Conservation (phyloP, 1,284 basidiomycete genomes). For the Melampsora larici-populina region DNA sequence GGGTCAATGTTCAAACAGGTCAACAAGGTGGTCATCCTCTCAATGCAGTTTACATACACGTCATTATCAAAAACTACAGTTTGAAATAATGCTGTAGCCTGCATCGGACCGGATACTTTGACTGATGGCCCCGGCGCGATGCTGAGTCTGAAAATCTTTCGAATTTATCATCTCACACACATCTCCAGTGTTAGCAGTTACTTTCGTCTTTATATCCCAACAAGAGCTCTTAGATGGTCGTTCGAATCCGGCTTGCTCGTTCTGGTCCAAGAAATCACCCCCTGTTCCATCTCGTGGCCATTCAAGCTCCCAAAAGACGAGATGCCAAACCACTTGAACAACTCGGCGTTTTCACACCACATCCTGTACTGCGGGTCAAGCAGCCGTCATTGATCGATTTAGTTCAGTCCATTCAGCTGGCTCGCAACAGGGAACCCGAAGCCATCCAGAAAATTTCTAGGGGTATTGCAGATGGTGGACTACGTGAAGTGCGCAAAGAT, state of each 20-base stretch:
- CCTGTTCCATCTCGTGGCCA: constrained; percentile 35
- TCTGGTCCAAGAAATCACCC: constrained; percentile 37
- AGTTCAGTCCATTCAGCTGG: constrained; percentile 19
- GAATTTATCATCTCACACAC: too few relatives aligned
- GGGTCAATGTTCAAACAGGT: too few relatives aligned
- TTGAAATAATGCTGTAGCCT: too few relatives aligned
- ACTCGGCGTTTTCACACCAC: constrained; percentile 25
- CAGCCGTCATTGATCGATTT: constrained; percentile 36
- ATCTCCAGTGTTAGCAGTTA: too few relatives aligned
- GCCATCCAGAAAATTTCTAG: constrained; percentile 14
- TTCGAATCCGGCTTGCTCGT: constrained; percentile 26
- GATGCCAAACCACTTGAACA: constrained; percentile 39
- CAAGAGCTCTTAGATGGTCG: constrained; percentile 11
- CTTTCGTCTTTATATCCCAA: neutral
- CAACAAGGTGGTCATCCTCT: too few relatives aligned
- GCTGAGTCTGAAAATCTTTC: too few relatives aligned
- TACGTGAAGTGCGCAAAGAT: constrained; percentile 20
- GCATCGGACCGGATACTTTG: too few relatives aligned
- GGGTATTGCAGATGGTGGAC: constrained; percentile 30
- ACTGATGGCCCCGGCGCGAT: too few relatives aligned
- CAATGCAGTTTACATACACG: too few relatives aligned
- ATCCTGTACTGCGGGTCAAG: constrained; percentile 34
- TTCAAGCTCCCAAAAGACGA: constrained; percentile 37
- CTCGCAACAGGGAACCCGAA: constrained; percentile 4
- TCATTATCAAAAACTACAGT: too few relatives aligned